Conservation (phyloP, 1,284 basidiomycete genomes). For the Sporisorium scitamineum region DNA sequence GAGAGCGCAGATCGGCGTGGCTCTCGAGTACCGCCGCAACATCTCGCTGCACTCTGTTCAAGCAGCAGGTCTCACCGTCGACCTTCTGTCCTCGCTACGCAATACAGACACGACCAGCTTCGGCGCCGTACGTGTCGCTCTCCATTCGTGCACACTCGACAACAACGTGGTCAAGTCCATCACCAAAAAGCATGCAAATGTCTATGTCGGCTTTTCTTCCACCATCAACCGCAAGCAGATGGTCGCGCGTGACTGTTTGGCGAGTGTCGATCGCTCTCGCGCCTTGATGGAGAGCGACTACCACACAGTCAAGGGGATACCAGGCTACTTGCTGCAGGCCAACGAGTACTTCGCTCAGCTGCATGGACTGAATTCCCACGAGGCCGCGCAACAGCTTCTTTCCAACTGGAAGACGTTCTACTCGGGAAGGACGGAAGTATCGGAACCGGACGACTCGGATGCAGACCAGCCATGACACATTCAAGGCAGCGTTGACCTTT, state of each 20-base stretch:
- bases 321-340: conserved; percentile 23
- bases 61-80: conserved; percentile 54
- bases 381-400: conserved; percentile 29
- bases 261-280: conserved; percentile 33
- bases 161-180: conserved; percentile 52
- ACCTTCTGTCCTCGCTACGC: conserved; percentile 44
- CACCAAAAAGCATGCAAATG: conserved; percentile 53
- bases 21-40: conserved; percentile 49
- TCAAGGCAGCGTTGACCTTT: neutral
- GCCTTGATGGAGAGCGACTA: conserved; percentile 62
- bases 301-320: conserved; percentile 51
- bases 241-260: conserved; percentile 40
- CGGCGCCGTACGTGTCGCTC: conserved; percentile 45
- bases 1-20: conserved; percentile 56
- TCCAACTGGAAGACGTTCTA: conserved; percentile 38
- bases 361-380: conserved; percentile 9
- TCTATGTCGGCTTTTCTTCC: conserved; percentile 64
- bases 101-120: conserved; percentile 31
- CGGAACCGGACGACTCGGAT: conserved; percentile 14
- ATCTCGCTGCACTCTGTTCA: conserved; percentile 66
- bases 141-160: conserved; percentile 66
- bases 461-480: neutral
- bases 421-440: neutral
- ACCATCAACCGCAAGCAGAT: conserved; percentile 62
- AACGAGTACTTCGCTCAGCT: conserved; percentile 36